A percentile compares a stretch with the other conserved stretches of the same genome.
Evolutionary conservation across 2,329 filamentous ascomycete genomes (phyloP).

Genomic region (Cephalotrichum gorgonifer): DNA sequence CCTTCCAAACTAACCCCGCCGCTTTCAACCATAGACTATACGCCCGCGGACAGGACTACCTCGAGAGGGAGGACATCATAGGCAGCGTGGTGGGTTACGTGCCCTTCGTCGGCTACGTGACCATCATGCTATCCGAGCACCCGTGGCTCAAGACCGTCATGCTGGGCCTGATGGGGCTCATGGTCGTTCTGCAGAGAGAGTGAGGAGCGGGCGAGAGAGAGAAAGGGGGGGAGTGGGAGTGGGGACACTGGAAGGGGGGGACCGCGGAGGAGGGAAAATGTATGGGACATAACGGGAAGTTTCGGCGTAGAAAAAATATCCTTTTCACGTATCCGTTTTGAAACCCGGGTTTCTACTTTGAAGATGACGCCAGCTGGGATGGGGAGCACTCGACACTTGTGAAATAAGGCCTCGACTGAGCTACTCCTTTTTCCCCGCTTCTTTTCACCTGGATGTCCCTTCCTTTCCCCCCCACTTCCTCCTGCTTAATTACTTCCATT

Average conservation of each 20-base stretch:
- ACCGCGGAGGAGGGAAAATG: neutral
- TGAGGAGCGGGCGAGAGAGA: conserved; percentile 25
- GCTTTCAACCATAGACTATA: no score
- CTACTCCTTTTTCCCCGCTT: no score
- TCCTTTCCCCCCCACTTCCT: no score
- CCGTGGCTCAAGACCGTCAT: conserved; percentile 96
- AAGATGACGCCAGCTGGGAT: no score
- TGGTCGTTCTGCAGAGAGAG: conserved; percentile 88
- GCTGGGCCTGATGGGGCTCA: conserved; percentile 86
- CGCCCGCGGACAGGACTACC: conserved; percentile 74
- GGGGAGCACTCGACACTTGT: no score
- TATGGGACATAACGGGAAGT: no score
- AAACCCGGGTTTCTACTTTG: no score
- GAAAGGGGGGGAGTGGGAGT: neutral
- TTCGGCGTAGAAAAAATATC: no score
- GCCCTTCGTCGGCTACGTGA: conserved; percentile 93
- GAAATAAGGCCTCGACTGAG: no score
- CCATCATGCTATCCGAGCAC: conserved; percentile 88
- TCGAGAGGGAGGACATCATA: conserved; percentile 82
- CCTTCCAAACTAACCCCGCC: neutral
- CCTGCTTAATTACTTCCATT: no score
- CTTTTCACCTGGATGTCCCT: no score
- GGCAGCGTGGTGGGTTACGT: conserved; percentile 88
- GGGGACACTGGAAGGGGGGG: neutral
- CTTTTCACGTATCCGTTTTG: no score